These are phyloP conservation scores for Diplosphaera chodatii DNA, from an alignment of 139 green algal species.

Conservation along the genomic window DNA sequence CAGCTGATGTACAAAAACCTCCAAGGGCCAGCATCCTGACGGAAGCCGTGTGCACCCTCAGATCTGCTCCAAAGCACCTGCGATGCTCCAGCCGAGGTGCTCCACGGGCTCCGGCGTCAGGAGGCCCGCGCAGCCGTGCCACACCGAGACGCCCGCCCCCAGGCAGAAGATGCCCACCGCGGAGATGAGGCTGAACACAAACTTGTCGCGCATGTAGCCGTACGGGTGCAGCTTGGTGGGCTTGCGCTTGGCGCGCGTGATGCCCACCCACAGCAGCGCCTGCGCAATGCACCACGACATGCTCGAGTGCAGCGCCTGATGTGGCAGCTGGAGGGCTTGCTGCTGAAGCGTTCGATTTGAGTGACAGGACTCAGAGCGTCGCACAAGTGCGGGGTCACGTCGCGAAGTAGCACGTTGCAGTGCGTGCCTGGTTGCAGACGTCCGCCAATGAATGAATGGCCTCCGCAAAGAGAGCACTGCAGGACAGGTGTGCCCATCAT, in stretches of 20 bases:
- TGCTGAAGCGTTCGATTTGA: too few species aligned
- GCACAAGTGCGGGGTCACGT: neutral
- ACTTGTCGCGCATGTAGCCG: slow-evolving; percentile 86
- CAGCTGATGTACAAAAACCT: too few species aligned
- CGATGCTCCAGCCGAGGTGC: slow-evolving; percentile 21
- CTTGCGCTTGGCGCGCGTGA: slow-evolving; percentile 44
- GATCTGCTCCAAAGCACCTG: slow-evolving; percentile 11
- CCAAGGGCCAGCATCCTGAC: too few species aligned
- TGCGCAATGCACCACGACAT: too few species aligned
- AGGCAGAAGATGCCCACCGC: slow-evolving; percentile 91
- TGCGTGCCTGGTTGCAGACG: slow-evolving; percentile 74
- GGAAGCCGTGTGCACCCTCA: neutral
- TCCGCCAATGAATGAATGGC: slow-evolving; percentile 82
- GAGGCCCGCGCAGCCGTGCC: slow-evolving; percentile 71
- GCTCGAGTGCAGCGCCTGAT: too few species aligned
- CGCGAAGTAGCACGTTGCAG: neutral
- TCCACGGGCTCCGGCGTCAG: slow-evolving; percentile 35
- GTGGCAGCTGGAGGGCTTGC: too few species aligned
- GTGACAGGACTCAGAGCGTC: neutral
- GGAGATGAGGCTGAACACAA: slow-evolving; percentile 85
- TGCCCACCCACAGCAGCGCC: slow-evolving; percentile 65
- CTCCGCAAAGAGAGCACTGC: slow-evolving; percentile 82
- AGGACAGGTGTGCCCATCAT: neutral
- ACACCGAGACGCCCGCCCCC: slow-evolving; percentile 72
- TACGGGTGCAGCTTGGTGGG: slow-evolving; percentile 77